Evolutionary conservation across 768 basidiomycete genomes (phyloP).

Genomic region (Tulasnella sp.): DNA sequence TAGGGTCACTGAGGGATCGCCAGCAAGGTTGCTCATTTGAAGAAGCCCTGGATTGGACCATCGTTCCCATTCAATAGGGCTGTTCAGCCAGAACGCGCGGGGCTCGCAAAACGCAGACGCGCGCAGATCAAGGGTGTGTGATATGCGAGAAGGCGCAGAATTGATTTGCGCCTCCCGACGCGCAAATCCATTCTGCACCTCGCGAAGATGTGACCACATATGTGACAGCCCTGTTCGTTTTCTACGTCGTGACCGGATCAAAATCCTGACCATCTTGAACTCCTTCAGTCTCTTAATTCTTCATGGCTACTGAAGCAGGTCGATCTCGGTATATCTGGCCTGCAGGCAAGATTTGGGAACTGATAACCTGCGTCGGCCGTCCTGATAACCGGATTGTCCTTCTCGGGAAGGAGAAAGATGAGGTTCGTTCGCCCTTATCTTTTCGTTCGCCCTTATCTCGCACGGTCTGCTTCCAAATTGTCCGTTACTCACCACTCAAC

Average conservation of each 20-base stretch:
- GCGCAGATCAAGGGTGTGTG: background rate
- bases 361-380: background rate
- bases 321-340: background rate
- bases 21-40: no score
- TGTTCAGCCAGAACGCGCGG: background rate
- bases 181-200: background rate
- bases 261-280: no score
- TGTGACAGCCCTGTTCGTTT: background rate
- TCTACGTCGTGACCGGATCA: background rate
- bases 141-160: background rate
- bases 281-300: background rate
- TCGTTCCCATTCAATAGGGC: background rate
- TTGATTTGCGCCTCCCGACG: background rate
- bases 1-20: no score
- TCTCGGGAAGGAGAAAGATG: background rate
- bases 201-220: background rate
- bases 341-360: background rate
- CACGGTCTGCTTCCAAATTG: background rate
- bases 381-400: background rate
- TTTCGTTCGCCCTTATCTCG: background rate
- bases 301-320: background rate
- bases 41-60: no score
- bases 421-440: background rate
- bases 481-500: no score
- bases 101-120: background rate